Percentiles rank a stretch among this genome's conserved stretches.
These are phyloP conservation scores for Paratinospora sagittata DNA, from an alignment of 164 flowering plant genomes.

Conservation along the genomic window DNA sequence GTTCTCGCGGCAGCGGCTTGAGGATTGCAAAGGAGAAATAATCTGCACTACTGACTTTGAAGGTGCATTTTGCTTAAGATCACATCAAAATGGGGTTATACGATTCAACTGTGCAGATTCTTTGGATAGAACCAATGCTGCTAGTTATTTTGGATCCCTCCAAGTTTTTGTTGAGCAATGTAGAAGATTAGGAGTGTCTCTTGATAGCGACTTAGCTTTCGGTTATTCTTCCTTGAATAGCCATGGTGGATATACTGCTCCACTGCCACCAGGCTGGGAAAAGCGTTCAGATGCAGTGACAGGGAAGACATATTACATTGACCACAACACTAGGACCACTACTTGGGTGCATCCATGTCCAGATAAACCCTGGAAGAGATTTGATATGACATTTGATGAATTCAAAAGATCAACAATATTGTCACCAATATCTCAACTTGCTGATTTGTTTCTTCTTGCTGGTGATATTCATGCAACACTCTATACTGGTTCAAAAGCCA, in stretches of 20 bases:
- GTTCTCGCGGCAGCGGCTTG: constrained; percentile 53
- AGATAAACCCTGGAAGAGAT: constrained; percentile 58
- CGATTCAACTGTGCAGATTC: constrained; percentile 99
- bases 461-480: constrained; percentile 99
- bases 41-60: constrained; percentile 53
- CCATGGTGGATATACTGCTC: constrained; percentile 72
- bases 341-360: constrained; percentile 99
- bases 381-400: constrained; percentile 92
- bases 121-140: constrained; percentile 97
- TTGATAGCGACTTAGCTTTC: constrained; percentile 58
- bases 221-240: constrained; percentile 54
- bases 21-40: constrained; percentile 80
- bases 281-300: constrained; percentile 91
- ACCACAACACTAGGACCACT: constrained; percentile 95
- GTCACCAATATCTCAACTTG: constrained; percentile 74
- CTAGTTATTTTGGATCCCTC: constrained; percentile 91
- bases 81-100: constrained; percentile 90
- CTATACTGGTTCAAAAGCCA: constrained; percentile 97
- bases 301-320: constrained; percentile 84
- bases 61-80: constrained; percentile 89
- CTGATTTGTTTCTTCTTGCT: constrained; percentile 81
- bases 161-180: constrained; percentile 97
- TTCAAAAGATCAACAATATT: constrained; percentile 85
- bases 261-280: constrained; percentile 98
- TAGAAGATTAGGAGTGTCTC: constrained; percentile 76